Base-by-base conservation (phyloP, 176 grass and related monocot species). In the Oryza meridionalis region DNA sequence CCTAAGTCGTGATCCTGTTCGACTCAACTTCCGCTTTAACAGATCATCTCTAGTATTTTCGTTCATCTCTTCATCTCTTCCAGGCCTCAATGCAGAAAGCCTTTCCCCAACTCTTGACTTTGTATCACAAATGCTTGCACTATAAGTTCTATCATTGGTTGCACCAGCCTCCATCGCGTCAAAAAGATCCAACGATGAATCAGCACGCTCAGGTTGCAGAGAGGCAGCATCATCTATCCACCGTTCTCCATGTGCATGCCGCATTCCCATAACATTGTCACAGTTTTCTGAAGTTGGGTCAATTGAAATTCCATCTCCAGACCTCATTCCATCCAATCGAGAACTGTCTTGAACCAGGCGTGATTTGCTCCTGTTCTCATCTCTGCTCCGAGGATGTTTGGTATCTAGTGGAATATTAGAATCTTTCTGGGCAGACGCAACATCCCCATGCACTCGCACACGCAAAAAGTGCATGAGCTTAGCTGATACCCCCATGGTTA, bases 381-480 rank as follows among this genome's bases (percentile, higher is more conserved):
- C 96, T 84, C 83, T 95, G 53, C 46, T 77, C 63, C 82, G 88
- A 62, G 76, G 37, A 89, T 90, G 88, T 66, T 88, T 91, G 65
- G 73, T 74, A 83, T 88, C 93, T 9, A 79, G 62, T 79, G 81
- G 84, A 85, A 86, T 74, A 71, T 70, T 97, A 75, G 81, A 69
- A 88, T 91, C 92, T 85, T 90, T 94, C 72, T 85, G 87, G 77
- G 87, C 77, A 76, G 74, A 90, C n/a, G 70, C 75, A 14, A 73
- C 78, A 27, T 99, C 91, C 21, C 88, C 96, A 70, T 90, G 92
- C 35, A 96, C 89, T 84, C 90, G 76, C 37, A 88, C 78, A 46
- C 93, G 87, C 80, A 99, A 85, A 90, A 92, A 96, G 10, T 66
- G 93, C 96, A 99, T 99, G 43, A 99, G 89, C 86, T 94, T 96